Percentiles rank a stretch among this genome's conserved stretches.
Evolutionary conservation across 805 yeast genomes (phyloP).

Genomic region (Priceomyces castillae): DNA sequence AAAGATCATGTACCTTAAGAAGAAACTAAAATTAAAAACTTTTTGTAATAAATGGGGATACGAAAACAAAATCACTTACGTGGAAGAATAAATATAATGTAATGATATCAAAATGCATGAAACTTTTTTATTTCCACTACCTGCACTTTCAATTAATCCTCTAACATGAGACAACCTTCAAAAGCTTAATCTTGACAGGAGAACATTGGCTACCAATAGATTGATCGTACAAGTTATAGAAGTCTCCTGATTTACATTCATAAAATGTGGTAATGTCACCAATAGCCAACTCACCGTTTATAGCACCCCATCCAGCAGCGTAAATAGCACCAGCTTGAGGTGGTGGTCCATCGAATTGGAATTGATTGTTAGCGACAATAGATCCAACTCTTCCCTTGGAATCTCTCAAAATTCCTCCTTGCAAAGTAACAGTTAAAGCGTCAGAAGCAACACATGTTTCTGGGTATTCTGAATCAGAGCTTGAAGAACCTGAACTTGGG

Average conservation of each 20-base stretch:
- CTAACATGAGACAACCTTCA: constrained; percentile 17
- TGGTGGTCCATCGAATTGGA: constrained; percentile 75
- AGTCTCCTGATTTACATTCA: constrained; percentile 73
- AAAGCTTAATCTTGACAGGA: constrained; percentile 17
- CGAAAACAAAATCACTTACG: not conserved
- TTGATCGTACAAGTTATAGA: constrained; percentile 76
- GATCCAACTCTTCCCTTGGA: constrained; percentile 68
- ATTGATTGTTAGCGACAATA: constrained; percentile 77
- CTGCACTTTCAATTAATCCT: not conserved
- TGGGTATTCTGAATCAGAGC: constrained; percentile 18
- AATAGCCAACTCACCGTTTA: constrained; percentile 57
- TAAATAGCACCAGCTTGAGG: constrained; percentile 73
- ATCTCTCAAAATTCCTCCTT: constrained; percentile 53
- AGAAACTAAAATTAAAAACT: not conserved
- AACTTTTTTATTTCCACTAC: not conserved
- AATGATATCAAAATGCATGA: constrained; percentile 3
- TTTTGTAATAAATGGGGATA: not conserved
- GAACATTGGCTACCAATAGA: constrained; percentile 45
- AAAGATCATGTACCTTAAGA: not conserved
- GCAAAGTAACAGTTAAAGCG: constrained; percentile 56
- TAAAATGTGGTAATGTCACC: constrained; percentile 62
- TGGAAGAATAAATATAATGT: not conserved
- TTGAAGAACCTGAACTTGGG: constrained; percentile 10
- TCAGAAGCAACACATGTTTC: constrained; percentile 44
- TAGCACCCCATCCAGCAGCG: constrained; percentile 60